Percentiles rank a stretch among this genome's conserved stretches.
These are phyloP conservation scores for Blastomyces silverae DNA, from an alignment of 2,329 filamentous ascomycete genomes.

Conservation along the genomic window DNA sequence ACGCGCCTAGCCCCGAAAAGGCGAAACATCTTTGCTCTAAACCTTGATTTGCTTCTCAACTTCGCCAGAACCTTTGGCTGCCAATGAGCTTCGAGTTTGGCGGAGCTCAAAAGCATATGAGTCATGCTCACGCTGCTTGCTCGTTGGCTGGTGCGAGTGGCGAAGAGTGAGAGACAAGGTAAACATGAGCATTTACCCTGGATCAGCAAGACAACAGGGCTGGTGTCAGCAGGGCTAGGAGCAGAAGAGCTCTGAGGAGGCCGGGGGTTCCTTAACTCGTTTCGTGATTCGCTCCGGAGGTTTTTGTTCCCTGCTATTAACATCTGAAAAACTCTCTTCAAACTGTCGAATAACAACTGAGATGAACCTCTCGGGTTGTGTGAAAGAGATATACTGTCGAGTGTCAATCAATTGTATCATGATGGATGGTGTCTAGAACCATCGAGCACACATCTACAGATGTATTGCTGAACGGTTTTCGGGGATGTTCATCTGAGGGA, in stretches of 20 bases:
- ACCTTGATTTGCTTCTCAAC: not conserved
- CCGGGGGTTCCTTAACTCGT: not conserved
- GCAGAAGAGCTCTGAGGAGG: not conserved
- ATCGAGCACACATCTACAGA: not conserved
- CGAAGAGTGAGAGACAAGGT: not conserved
- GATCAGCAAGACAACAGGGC: not conserved
- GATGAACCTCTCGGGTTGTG: not conserved
- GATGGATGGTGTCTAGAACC: not conserved
- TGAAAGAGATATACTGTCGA: not conserved
- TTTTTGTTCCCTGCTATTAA: not conserved
- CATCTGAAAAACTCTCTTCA: not conserved
- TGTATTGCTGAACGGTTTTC: not conserved
- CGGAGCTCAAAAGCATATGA: not conserved
- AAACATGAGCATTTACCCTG: not conserved
- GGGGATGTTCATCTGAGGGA: not conserved
- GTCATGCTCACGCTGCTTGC: not conserved
- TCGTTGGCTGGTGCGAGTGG: not conserved
- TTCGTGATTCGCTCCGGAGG: not conserved
- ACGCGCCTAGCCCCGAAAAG: constrained; percentile 8
- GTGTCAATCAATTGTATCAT: not conserved
- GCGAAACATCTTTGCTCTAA: not conserved
- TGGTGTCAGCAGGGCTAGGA: not conserved
- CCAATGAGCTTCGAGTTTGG: not conserved
- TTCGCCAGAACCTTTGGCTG: not conserved
- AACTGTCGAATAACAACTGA: constrained; percentile 3